Conservation (phyloP, 306 rosid species). For the Cotoneaster glaucophyllus region DNA sequence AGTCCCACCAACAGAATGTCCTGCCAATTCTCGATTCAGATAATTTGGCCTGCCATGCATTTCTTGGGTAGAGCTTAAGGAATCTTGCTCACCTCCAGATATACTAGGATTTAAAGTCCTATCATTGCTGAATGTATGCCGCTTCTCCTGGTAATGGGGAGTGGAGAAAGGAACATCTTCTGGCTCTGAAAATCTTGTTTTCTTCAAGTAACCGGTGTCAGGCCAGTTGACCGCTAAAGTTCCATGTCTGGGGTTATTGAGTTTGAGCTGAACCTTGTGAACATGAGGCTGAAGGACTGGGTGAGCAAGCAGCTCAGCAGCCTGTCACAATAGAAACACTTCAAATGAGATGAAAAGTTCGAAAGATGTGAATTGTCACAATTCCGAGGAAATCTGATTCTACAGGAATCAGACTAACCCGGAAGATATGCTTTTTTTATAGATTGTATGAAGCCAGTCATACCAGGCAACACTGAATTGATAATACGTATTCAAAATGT, state of each 20-base stretch:
- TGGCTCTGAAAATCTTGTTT: conserved; percentile 67
- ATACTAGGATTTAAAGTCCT: conserved; percentile 75
- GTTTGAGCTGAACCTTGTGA: conserved; percentile 73
- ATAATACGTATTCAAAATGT: background rate
- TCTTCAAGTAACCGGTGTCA: conserved; percentile 51
- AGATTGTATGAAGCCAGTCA: background rate
- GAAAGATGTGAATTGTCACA: background rate
- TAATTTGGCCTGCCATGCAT: conserved; percentile 52
- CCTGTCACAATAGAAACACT: conserved; percentile 48
- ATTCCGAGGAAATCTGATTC: background rate
- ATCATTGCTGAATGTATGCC: conserved; percentile 54
- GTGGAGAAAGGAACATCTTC: conserved; percentile 32
- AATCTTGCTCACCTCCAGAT: conserved; percentile 77
- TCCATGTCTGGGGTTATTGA: conserved; percentile 63
- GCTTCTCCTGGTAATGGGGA: conserved; percentile 38
- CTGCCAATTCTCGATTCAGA: conserved; percentile 40
- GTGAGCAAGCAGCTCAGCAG: conserved; percentile 79
- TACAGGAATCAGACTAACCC: background rate
- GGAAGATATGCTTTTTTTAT: background rate
- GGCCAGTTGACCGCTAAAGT: conserved; percentile 51
- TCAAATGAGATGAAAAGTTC: conserved; percentile 23
- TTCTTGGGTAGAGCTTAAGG: conserved; percentile 59
- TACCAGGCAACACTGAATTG: background rate
- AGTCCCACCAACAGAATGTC: conserved; percentile 33
- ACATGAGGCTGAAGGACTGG: conserved; percentile 78